Percentiles rank a stretch among this genome's conserved stretches.
phyloP scores from a whole-genome alignment of 441 rosid genomes.

The Populus hybrid region DNA sequence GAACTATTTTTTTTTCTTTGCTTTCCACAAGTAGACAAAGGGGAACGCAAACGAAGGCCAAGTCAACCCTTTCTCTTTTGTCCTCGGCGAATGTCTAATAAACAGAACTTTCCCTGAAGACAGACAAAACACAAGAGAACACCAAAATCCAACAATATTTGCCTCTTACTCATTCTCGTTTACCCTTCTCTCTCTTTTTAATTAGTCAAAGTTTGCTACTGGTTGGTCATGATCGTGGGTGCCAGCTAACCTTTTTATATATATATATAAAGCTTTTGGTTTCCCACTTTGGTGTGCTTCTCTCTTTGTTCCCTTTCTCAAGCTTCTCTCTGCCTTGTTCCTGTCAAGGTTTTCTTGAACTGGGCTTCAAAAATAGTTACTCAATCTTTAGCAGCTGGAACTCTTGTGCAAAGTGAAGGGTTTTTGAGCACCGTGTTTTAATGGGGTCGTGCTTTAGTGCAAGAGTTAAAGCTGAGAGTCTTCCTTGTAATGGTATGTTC shows the following conservation, averaged over 20 bases:
- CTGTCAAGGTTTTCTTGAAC: not conserved
- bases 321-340: not conserved
- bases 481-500: conserved; percentile 43
- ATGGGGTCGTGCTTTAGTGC: conserved; percentile 91
- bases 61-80: conserved; percentile 21
- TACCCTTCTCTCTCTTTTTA: not conserved
- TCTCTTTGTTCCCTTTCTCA: not conserved
- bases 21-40: not conserved
- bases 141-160: conserved; percentile 16
- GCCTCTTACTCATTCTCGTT: not conserved
- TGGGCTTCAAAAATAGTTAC: not conserved
- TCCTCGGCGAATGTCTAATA: not conserved
- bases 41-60: not conserved
- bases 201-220: conserved; percentile 26
- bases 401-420: conserved; percentile 15
- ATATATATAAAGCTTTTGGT: conserved; percentile 8
- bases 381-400: not conserved
- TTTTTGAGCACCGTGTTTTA: conserved; percentile 7
- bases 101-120: conserved; percentile 15
- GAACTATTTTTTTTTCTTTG: not conserved
- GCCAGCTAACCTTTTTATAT: conserved; percentile 19
- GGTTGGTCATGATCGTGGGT: conserved; percentile 12
- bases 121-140: conserved; percentile 8
- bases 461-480: conserved; percentile 61
- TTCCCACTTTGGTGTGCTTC: not conserved